Percentiles rank a stretch among this genome's conserved stretches.
Conservation (phyloP, 495 filamentous ascomycete genomes). For the Xylaria flabelliformis region DNA sequence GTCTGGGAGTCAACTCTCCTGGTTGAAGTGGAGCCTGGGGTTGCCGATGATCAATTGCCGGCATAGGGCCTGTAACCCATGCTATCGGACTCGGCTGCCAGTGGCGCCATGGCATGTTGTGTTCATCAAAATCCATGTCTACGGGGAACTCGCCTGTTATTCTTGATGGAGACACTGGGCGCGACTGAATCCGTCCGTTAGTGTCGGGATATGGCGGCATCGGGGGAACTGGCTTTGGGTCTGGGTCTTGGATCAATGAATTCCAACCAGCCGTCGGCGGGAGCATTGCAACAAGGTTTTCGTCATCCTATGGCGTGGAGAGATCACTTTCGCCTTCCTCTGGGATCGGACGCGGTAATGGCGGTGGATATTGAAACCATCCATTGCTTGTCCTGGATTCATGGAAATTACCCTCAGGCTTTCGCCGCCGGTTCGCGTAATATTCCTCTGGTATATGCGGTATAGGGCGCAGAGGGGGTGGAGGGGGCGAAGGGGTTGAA, state of each 20-base stretch:
- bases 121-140: too few relatives aligned
- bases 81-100: neutral
- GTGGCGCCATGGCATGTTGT: neutral
- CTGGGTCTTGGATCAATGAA: neutral
- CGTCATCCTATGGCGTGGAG: neutral
- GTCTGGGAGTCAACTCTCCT: neutral
- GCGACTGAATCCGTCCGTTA: too few relatives aligned
- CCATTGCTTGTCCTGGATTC: neutral
- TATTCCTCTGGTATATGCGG: too few relatives aligned
- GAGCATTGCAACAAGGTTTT: neutral
- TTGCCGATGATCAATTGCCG: neutral
- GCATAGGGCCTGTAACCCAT: neutral
- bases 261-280: neutral
- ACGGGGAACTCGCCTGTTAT: too few relatives aligned
- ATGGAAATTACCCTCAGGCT: neutral
- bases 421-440: neutral
- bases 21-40: neutral
- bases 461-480: too few relatives aligned
- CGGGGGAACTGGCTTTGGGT: neutral
- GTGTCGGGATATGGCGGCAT: neutral
- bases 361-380: neutral
- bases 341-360: neutral
- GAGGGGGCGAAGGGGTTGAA: too few relatives aligned
- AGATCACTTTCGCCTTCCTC: neutral
- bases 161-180: too few relatives aligned